Conservation (phyloP, 2,329 filamentous ascomycete species). For the Cytospora paraplurivora region DNA sequence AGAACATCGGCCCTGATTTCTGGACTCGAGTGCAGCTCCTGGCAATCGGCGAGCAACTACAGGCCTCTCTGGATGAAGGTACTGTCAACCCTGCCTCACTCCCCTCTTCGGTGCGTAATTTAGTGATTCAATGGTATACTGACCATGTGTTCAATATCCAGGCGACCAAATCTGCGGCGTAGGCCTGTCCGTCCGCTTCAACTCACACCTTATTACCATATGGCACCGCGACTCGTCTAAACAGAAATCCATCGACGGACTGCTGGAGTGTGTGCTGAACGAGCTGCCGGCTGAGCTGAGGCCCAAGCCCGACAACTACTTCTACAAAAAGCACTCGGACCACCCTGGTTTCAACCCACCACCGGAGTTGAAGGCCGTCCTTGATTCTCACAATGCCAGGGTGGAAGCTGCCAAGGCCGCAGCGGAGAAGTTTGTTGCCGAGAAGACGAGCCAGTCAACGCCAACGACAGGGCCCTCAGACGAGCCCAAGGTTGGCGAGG, state of each 20-base stretch:
- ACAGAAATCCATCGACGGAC: constrained; percentile 72
- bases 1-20: constrained; percentile 69
- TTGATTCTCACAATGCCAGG: constrained; percentile 58
- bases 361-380: constrained; percentile 58
- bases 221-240: constrained; percentile 91
- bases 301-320: constrained; percentile 72
- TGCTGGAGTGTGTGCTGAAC: constrained; percentile 72
- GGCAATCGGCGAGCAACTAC: constrained; percentile 80
- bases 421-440: constrained; percentile 28
- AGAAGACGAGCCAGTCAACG: constrained; percentile 22
- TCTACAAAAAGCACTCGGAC: constrained; percentile 88
- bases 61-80: constrained; percentile 72
- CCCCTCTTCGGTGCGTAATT: background rate
- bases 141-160: constrained; percentile 37
- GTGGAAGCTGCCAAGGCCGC: constrained; percentile 41
- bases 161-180: constrained; percentile 89
- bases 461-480: constrained; percentile 12
- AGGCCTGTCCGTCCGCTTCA: constrained; percentile 77
- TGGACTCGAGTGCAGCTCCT: constrained; percentile 82
- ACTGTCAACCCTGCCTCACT: constrained; percentile 19
- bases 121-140: background rate
- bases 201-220: constrained; percentile 62
- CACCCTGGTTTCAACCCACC: constrained; percentile 78
- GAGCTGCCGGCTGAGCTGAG: constrained; percentile 72
- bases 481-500: constrained; percentile 6